These are phyloP conservation scores for Mycoemilia scoparia DNA, from an alignment of 192 early-diverging fungal species.

Conservation along the genomic window DNA sequence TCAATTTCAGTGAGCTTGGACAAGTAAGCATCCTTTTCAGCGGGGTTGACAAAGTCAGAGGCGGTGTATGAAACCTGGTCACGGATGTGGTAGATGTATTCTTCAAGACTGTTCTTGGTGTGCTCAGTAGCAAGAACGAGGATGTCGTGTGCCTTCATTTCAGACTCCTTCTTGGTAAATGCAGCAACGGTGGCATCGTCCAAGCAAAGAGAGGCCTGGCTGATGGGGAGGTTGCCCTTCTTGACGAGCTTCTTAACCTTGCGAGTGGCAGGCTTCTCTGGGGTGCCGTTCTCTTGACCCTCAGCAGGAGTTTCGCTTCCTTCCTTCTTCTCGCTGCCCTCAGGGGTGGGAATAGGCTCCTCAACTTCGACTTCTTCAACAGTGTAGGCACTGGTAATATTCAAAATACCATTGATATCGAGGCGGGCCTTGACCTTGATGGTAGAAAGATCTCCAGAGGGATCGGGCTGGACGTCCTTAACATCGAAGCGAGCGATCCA, in stretches of 20 bases:
- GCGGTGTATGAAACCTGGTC: slow-evolving; percentile 62
- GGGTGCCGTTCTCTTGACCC: slow-evolving; percentile 2
- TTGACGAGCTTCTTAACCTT: slow-evolving; percentile 87
- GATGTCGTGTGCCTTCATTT: slow-evolving; percentile 70
- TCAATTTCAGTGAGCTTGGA: slow-evolving; percentile 57
- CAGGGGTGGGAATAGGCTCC: slow-evolving; percentile 41
- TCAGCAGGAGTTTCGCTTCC: too few species aligned
- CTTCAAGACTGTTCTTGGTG: slow-evolving; percentile 87
- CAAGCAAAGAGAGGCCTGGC: slow-evolving; percentile 39
- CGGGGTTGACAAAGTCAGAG: slow-evolving; percentile 53
- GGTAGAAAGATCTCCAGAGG: slow-evolving; percentile 45
- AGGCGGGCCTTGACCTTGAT: slow-evolving; percentile 86
- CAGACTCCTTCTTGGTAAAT: slow-evolving; percentile 60
- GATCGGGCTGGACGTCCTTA: slow-evolving; percentile 53
- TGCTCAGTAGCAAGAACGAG: slow-evolving; percentile 87
- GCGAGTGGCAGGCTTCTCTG: slow-evolving; percentile 33
- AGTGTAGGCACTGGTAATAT: slow-evolving; percentile 66
- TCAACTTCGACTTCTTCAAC: slow-evolving; percentile 79
- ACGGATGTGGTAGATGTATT: slow-evolving; percentile 94
- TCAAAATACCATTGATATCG: slow-evolving; percentile 65
- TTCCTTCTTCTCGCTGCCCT: slow-evolving; percentile 40
- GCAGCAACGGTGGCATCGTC: slow-evolving; percentile 34
- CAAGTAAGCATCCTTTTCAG: slow-evolving; percentile 49
- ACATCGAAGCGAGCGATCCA: slow-evolving; percentile 75
- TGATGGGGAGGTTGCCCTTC: slow-evolving; percentile 65